Percentiles rank a stretch among this genome's conserved stretches.
Conservation (phyloP, 192 early-diverging fungal species). For the Backusella tuberculispora region DNA sequence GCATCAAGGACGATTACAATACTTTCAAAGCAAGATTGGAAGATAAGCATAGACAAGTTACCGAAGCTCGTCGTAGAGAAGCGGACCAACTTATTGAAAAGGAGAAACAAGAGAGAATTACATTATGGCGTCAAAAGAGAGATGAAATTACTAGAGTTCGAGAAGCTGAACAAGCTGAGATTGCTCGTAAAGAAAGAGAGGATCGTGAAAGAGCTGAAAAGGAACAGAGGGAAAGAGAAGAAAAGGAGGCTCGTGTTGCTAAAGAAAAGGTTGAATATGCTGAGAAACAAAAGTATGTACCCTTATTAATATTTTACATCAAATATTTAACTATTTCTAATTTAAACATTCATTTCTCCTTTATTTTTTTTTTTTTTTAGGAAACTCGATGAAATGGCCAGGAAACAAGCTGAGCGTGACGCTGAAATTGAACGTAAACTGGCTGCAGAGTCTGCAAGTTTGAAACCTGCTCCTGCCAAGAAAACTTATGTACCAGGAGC, state of each 20-base stretch:
- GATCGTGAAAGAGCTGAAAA: slow-evolving; percentile 40
- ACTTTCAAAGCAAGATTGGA: slow-evolving; percentile 62
- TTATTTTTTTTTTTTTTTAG: slow-evolving; percentile 13
- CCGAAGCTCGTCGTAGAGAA: slow-evolving; percentile 54
- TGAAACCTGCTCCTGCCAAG: background rate
- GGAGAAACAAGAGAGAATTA: slow-evolving; percentile 73
- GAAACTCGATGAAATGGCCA: slow-evolving; percentile 53
- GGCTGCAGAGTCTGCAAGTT: background rate
- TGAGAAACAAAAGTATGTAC: slow-evolving; percentile 26
- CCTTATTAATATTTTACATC: too few species aligned
- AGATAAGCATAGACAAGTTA: slow-evolving; percentile 59
- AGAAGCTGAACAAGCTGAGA: slow-evolving; percentile 48
- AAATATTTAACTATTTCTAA: too few species aligned
- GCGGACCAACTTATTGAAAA: slow-evolving; percentile 66
- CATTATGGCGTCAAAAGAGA: slow-evolving; percentile 56
- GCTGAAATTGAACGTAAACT: slow-evolving; percentile 50
- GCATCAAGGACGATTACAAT: slow-evolving; percentile 83
- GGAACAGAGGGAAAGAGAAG: slow-evolving; percentile 52
- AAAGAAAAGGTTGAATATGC: slow-evolving; percentile 49
- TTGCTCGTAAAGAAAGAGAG: slow-evolving; percentile 42
- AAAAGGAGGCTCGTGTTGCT: slow-evolving; percentile 47
- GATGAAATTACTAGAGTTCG: slow-evolving; percentile 48
- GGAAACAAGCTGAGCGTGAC: slow-evolving; percentile 50
- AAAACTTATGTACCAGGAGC: background rate
- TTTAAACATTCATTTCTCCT: background rate